These are phyloP conservation scores for Porphyra umbilicalis DNA, from an alignment of 31 red algal species.

Conservation along the genomic window DNA sequence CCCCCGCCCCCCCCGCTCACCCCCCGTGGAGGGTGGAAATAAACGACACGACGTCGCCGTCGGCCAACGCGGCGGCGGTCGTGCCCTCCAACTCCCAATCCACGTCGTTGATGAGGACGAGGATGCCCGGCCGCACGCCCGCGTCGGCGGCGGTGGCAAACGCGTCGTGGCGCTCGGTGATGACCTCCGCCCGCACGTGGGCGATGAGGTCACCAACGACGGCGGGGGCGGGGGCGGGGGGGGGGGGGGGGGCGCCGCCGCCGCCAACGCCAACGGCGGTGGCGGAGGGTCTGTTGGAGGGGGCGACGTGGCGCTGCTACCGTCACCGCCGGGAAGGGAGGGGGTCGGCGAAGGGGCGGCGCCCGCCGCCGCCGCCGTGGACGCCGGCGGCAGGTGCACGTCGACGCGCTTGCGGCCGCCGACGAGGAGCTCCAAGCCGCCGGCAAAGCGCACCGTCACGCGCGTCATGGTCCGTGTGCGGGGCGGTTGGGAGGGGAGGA, in stretches of 20 bases:
- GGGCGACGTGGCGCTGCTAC: neutral
- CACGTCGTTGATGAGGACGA: slow-evolving; percentile 92
- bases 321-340: neutral
- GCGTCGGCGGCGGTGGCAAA: slow-evolving; percentile 40
- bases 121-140: slow-evolving; percentile 72
- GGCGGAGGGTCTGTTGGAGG: too few species aligned
- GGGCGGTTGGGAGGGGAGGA: neutral
- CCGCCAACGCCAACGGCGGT: too few species aligned
- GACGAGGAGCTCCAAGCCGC: slow-evolving; percentile 82
- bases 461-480: slow-evolving; percentile 3
- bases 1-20: slow-evolving; percentile 2
- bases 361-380: neutral
- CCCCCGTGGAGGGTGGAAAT: slow-evolving; percentile 98
- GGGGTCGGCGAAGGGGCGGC: neutral
- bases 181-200: slow-evolving; percentile 38
- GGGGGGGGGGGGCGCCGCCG: neutral
- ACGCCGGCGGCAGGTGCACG: slow-evolving; percentile 20
- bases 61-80: slow-evolving; percentile 21
- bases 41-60: slow-evolving; percentile 72
- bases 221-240: slow-evolving; percentile 16
- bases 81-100: slow-evolving; percentile 96
- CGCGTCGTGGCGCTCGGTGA: slow-evolving; percentile 78
- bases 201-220: slow-evolving; percentile 60
- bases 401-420: slow-evolving; percentile 39
- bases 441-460: slow-evolving; percentile 21